These are phyloP conservation scores for Colletotrichum orchidophilum DNA, from an alignment of 2,329 filamentous ascomycete species.

Conservation along the genomic window DNA sequence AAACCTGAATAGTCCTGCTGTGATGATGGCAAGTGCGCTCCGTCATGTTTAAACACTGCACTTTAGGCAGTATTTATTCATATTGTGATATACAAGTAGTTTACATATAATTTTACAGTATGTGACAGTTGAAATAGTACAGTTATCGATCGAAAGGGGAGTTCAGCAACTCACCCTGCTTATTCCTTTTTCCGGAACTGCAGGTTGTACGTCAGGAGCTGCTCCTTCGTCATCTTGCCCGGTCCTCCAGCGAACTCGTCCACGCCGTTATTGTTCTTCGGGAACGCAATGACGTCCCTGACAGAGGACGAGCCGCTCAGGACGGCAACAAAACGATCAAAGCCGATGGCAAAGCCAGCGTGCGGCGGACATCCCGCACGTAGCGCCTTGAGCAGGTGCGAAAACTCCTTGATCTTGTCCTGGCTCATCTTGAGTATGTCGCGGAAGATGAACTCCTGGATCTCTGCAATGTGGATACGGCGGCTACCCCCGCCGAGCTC, in stretches of 20 bases:
- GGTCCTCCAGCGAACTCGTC: slow-evolving; percentile 86
- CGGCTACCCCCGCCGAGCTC: slow-evolving; percentile 93
- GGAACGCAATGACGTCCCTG: slow-evolving; percentile 95
- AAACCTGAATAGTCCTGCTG: not conserved
- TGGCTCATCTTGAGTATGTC: slow-evolving; percentile 83
- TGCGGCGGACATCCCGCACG: slow-evolving; percentile 91
- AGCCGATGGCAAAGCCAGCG: slow-evolving; percentile 91
- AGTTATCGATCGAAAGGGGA: not conserved
- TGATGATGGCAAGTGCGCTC: no score
- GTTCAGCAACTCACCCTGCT: not conserved
- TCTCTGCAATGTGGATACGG: slow-evolving; percentile 84
- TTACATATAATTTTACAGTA: not conserved
- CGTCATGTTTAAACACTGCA: no score
- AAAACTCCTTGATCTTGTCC: slow-evolving; percentile 80
- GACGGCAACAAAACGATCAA: slow-evolving; percentile 85
- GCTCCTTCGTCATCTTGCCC: slow-evolving; percentile 68
- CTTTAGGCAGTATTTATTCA: no score
- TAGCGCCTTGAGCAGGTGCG: slow-evolving; percentile 85
- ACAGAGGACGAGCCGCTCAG: slow-evolving; percentile 82
- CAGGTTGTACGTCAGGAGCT: slow-evolving; percentile 59
- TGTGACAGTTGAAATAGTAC: not conserved
- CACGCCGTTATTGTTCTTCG: slow-evolving; percentile 90
- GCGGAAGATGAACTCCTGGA: slow-evolving; percentile 87
- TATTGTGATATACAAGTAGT: not conserved
- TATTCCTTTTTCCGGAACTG: slow-evolving; percentile 36